These are phyloP conservation scores for Skeletonema costatum DNA, from an alignment of 108 stramenopile genomes.

Conservation along the genomic window DNA sequence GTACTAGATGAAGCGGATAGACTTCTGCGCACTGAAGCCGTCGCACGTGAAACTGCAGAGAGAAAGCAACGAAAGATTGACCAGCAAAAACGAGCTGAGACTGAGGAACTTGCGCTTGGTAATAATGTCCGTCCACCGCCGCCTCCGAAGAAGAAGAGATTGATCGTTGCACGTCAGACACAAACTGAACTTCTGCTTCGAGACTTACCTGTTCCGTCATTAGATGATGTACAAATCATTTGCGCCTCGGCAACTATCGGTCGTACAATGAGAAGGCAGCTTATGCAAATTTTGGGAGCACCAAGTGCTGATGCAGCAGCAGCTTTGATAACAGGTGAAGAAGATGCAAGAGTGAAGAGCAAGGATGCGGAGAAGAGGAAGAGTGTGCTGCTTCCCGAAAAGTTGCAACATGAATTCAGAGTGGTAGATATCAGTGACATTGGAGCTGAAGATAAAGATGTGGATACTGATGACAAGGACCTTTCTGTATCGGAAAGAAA, in stretches of 20 bases:
- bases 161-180: constrained; percentile 38
- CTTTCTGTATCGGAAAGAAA: constrained; percentile 33
- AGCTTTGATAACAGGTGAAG: constrained; percentile 62
- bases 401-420: constrained; percentile 53
- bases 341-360: constrained; percentile 57
- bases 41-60: constrained; percentile 43
- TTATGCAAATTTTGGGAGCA: constrained; percentile 65
- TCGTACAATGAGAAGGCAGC: constrained; percentile 67
- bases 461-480: not conserved
- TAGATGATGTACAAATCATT: constrained; percentile 55
- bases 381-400: constrained; percentile 61
- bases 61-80: constrained; percentile 36
- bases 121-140: not conserved
- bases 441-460: not conserved
- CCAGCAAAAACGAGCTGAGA: constrained; percentile 13
- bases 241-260: constrained; percentile 81
- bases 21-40: constrained; percentile 63
- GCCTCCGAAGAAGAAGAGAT: constrained; percentile 24
- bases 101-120: not conserved
- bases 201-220: constrained; percentile 39
- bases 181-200: constrained; percentile 48
- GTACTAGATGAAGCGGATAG: constrained; percentile 84
- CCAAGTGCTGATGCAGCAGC: constrained; percentile 72
- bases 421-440: constrained; percentile 9
- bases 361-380: constrained; percentile 58